Percentiles rank a stretch among this genome's conserved stretches.
These are phyloP conservation scores for Penicillium capsulatum DNA, from an alignment of 2,329 filamentous ascomycete genomes.

Conservation along the genomic window DNA sequence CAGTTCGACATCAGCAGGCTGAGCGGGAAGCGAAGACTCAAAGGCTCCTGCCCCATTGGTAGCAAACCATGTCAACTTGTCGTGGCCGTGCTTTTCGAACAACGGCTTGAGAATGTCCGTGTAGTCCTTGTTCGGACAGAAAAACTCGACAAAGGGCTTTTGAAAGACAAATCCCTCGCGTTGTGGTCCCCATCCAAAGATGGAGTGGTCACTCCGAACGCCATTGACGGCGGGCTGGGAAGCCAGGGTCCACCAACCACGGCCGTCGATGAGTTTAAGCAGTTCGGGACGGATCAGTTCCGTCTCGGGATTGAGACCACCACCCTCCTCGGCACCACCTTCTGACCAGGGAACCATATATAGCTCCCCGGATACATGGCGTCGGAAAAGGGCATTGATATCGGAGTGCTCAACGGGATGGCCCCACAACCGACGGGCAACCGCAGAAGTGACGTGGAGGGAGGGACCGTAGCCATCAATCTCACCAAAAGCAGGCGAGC, in stretches of 20 bases:
- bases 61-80: conserved; percentile 81
- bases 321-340: conserved; percentile 56
- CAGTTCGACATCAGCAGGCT: conserved; percentile 26
- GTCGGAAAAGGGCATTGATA: conserved; percentile 74
- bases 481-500: conserved; percentile 90
- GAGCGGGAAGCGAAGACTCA: conserved; percentile 52
- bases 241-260: conserved; percentile 93
- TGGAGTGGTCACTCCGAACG: conserved; percentile 66
- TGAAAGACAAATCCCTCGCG: conserved; percentile 91
- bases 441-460: conserved; percentile 79
- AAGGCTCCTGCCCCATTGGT: conserved; percentile 75
- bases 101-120: conserved; percentile 55
- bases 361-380: conserved; percentile 74
- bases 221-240: conserved; percentile 94
- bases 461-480: conserved; percentile 98
- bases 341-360: conserved; percentile 90
- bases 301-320: conserved; percentile 64
- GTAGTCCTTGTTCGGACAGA: conserved; percentile 74
- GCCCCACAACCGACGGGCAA: conserved; percentile 82
- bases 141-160: conserved; percentile 97
- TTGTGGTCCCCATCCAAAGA: conserved; percentile 90
- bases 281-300: conserved; percentile 73
- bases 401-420: conserved; percentile 66
- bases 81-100: conserved; percentile 57
- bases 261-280: conserved; percentile 66